Evolutionary conservation across 371 early-diverging fungal species (phyloP).

Genomic region (Haplosporangium sp.): DNA sequence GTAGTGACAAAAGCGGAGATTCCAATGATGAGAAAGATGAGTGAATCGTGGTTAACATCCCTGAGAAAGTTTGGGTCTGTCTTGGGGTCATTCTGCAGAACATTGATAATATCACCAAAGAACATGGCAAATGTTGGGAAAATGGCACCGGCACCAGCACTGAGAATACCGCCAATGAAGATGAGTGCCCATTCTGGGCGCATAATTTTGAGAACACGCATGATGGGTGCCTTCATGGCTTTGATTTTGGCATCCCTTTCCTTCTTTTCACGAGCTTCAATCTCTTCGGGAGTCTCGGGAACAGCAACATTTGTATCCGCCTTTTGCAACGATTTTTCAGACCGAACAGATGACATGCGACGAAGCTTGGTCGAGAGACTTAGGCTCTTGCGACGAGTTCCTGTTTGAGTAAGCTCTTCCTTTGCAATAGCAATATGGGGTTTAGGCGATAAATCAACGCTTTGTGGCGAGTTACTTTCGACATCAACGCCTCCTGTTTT

Average conservation of each 20-base stretch:
- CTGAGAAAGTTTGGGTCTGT: conserved; percentile 5
- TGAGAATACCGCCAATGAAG: conserved; percentile 27
- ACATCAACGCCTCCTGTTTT: conserved; percentile 43
- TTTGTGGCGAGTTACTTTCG: conserved; percentile 4
- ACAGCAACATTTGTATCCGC: conserved; percentile 40
- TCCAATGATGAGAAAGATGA: conserved; percentile 74
- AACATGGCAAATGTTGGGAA: conserved; percentile 4
- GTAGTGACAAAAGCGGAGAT: conserved; percentile 64
- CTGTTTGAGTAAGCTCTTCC: conserved; percentile 4
- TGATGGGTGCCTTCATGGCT: conserved; percentile 62
- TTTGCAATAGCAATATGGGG: conserved; percentile 47
- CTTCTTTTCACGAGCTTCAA: conserved; percentile 61
- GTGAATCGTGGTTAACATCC: conserved; percentile 62
- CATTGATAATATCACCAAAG: conserved; percentile 47
- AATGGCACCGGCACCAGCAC: conserved; percentile 46
- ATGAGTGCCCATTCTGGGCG: conserved; percentile 64
- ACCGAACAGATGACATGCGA: conserved; percentile 48
- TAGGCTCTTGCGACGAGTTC: conserved; percentile 39
- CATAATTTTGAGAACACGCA: conserved; percentile 62
- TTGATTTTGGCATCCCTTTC: conserved; percentile 58
- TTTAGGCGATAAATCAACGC: not conserved
- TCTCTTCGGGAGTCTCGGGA: conserved; percentile 59
- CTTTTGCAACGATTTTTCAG: conserved; percentile 42
- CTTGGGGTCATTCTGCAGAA: conserved; percentile 16
- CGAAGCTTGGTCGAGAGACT: conserved; percentile 37